A percentile compares a stretch with the other conserved stretches of the same genome.
Conservation (phyloP, 2,329 filamentous ascomycete genomes). For the Colletotrichum scovillei region DNA sequence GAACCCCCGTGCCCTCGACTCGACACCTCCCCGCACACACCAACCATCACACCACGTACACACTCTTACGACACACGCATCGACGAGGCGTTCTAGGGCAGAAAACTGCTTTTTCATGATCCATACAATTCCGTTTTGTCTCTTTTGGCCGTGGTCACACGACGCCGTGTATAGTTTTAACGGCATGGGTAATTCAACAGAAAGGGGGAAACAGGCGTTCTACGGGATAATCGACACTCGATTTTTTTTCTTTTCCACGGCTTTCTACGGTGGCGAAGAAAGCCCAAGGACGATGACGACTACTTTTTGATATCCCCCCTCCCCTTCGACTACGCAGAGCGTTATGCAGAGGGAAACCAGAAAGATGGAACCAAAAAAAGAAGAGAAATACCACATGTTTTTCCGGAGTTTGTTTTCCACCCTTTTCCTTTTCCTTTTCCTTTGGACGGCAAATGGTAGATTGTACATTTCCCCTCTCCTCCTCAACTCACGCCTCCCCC, state of each 20-base stretch:
- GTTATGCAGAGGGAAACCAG: not conserved
- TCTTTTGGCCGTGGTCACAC: not conserved
- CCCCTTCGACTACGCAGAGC: conserved; percentile 4
- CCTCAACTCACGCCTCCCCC: conserved; percentile 10
- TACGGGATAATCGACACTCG: conserved; percentile 1
- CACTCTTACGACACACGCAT: conserved; percentile 31
- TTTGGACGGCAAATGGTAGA: conserved; percentile 24
- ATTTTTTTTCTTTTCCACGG: not conserved
- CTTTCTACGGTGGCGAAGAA: conserved; percentile 28
- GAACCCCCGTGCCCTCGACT: not conserved
- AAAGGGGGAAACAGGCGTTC: conserved; percentile 10
- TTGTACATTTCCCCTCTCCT: conserved; percentile 26
- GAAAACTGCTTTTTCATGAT: conserved; percentile 14
- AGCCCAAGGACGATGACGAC: conserved; percentile 33
- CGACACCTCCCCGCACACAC: not conserved
- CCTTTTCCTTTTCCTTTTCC: too few species aligned
- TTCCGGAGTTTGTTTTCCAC: not conserved
- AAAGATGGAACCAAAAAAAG: not conserved
- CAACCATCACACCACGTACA: conserved; percentile 9
- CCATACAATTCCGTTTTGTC: conserved; percentile 20
- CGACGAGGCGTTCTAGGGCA: conserved; percentile 30
- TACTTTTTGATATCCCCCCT: conserved; percentile 32
- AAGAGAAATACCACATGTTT: conserved; percentile 10
- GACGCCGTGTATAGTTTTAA: conserved; percentile 17
- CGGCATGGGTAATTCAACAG: conserved; percentile 7